phyloP scores from a whole-genome alignment of 1,139 yeast species.

The Diutina neorugosa region DNA sequence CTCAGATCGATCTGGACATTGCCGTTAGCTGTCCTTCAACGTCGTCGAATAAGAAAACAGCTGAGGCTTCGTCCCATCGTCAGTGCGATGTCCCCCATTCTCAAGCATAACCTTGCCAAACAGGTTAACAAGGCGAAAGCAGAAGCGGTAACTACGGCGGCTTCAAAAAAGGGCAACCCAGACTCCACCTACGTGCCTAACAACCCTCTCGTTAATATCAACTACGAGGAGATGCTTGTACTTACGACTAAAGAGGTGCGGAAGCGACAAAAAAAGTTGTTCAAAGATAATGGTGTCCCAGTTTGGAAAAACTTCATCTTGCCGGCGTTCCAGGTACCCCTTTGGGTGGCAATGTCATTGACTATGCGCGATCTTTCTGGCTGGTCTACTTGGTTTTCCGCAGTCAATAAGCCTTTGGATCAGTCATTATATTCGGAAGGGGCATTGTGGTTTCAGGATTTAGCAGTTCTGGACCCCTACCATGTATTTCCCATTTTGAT shows the following conservation, averaged over 20 bases:
- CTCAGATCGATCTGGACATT: constrained; percentile 57
- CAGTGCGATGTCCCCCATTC: constrained; percentile 64
- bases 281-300: constrained; percentile 56
- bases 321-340: constrained; percentile 75
- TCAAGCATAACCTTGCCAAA: constrained; percentile 59
- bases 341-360: constrained; percentile 75
- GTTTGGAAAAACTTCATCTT: constrained; percentile 66
- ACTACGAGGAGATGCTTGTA: constrained; percentile 66
- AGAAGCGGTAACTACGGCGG: constrained; percentile 7
- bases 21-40: constrained; percentile 66
- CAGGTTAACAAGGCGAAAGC: constrained; percentile 29
- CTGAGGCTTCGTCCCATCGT: constrained; percentile 57
- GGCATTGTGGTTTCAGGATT: constrained; percentile 45
- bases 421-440: constrained; percentile 44
- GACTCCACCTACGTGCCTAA: constrained; percentile 9
- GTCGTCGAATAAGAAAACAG: constrained; percentile 60
- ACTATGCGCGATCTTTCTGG: constrained; percentile 71
- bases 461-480: constrained; percentile 49
- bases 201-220: constrained; percentile 33
- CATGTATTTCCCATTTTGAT: constrained; percentile 57
- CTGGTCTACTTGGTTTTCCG: constrained; percentile 44
- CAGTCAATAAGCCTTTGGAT: constrained; percentile 40
- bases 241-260: constrained; percentile 69
- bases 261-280: constrained; percentile 58
- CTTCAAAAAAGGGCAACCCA: constrained; percentile 1